Conservation (phyloP, 148 eudicot species). For the Rheum nobile region DNA sequence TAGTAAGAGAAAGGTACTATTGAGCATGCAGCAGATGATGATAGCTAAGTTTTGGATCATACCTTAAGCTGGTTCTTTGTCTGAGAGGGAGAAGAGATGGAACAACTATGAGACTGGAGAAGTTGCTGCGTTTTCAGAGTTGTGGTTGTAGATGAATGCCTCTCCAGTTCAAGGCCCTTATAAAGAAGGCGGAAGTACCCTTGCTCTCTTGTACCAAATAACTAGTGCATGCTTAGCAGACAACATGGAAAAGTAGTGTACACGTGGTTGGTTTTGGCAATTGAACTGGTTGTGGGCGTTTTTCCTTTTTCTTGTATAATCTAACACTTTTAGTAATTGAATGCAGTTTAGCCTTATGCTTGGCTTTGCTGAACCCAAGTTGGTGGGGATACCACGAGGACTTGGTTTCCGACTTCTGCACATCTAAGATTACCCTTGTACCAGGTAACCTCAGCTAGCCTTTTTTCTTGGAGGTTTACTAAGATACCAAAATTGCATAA, state of each 20-base stretch:
- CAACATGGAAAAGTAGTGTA: neutral
- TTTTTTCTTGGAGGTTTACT: slow-evolving; percentile 1
- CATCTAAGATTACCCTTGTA: neutral
- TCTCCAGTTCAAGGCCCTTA: neutral
- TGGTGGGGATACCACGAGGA: slow-evolving; percentile 6
- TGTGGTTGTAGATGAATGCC: neutral
- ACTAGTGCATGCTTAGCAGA: neutral
- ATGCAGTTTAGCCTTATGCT: slow-evolving; percentile 1
- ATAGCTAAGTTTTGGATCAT: slow-evolving; percentile 4
- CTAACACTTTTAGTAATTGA: slow-evolving; percentile 5
- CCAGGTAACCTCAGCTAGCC: neutral
- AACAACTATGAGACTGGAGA: neutral
- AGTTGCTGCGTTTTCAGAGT: neutral
- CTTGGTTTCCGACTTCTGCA: neutral
- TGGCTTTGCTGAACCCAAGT: slow-evolving; percentile 3
- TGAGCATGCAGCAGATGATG: neutral
- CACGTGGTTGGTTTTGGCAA: slow-evolving; percentile 7
- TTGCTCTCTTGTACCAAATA: neutral
- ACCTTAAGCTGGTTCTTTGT: slow-evolving; percentile 1
- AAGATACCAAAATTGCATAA: neutral
- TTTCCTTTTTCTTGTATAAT: neutral
- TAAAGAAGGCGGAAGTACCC: slow-evolving; percentile 3
- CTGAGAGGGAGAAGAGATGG: neutral
- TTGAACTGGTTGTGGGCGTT: neutral
- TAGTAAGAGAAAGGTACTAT: neutral